A percentile compares a stretch with the other conserved stretches of the same genome.
These are phyloP conservation scores for Aquanectria penicillioides DNA, from an alignment of 2,329 filamentous ascomycete genomes.

Conservation along the genomic window DNA sequence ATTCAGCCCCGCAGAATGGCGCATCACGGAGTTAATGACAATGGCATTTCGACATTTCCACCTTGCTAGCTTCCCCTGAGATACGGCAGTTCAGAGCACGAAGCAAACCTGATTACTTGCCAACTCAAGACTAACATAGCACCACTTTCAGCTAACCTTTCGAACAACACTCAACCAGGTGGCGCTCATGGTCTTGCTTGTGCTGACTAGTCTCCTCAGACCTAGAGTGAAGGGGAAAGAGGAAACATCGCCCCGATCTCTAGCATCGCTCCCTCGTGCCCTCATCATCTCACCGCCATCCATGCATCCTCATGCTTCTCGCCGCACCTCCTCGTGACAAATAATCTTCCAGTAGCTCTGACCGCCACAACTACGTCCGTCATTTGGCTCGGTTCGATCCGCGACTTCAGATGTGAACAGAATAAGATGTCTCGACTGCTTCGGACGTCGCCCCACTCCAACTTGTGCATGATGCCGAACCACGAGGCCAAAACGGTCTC, in stretches of 20 bases:
- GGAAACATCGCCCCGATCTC: too few relatives aligned
- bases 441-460: slow-evolving; percentile 1
- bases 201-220: too few relatives aligned
- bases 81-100: too few relatives aligned
- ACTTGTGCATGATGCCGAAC: slow-evolving; percentile 7
- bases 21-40: slow-evolving; percentile 17
- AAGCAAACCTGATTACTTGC: too few relatives aligned
- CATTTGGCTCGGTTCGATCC: not conserved
- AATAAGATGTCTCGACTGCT: not conserved
- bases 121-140: too few relatives aligned
- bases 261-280: too few relatives aligned
- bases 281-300: not conserved
- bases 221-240: too few relatives aligned
- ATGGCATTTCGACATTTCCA: slow-evolving; percentile 4
- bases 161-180: too few relatives aligned
- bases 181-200: too few relatives aligned
- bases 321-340: too few relatives aligned
- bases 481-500: not conserved
- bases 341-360: not conserved
- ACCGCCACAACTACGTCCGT: slow-evolving; percentile 1
- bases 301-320: not conserved
- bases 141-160: too few relatives aligned
- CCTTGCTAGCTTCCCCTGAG: not conserved
- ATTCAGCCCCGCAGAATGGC: not conserved
- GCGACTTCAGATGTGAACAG: not conserved